Percentiles rank a stretch among this genome's conserved stretches.
Evolutionary conservation across 768 basidiomycete species (phyloP).

Genomic region (Trametes gibbosa): DNA sequence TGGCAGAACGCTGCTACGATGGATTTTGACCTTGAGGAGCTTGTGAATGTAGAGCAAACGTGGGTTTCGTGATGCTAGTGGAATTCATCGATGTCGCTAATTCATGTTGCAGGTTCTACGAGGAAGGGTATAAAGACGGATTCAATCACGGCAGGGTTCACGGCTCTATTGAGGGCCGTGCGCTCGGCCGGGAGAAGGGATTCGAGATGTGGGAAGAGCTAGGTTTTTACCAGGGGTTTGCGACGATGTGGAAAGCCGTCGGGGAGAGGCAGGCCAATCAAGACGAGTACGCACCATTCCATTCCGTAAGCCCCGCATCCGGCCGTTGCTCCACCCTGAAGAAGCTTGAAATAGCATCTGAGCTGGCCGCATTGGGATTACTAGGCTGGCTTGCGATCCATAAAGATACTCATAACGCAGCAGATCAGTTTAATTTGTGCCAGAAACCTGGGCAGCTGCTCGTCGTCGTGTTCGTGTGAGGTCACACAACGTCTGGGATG

Average conservation of each 20-base stretch:
- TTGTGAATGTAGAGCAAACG: conserved; percentile 32
- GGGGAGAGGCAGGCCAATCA: conserved; percentile 37
- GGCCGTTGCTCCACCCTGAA: no score
- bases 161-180: conserved; percentile 87
- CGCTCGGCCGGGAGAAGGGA: conserved; percentile 84
- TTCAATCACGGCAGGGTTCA: conserved; percentile 84
- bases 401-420: no score
- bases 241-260: conserved; percentile 63
- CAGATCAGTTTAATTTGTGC: no score
- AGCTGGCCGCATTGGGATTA: no score
- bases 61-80: conserved; percentile 8
- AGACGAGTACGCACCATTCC: conserved; percentile 46
- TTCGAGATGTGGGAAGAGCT: conserved; percentile 98
- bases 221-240: conserved; percentile 89
- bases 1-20: neutral
- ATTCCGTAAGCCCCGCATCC: neutral
- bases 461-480: no score
- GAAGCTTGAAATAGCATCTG: no score
- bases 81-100: neutral
- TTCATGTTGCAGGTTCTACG: conserved; percentile 64
- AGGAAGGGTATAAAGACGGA: conserved; percentile 74
- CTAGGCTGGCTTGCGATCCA: no score
- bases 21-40: conserved; percentile 30
- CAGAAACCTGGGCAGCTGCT: no score
- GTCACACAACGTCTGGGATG: neutral